A percentile compares a stretch with the other conserved stretches of the same genome.
phyloP scores from a whole-genome alignment of 805 yeast genomes.

The Sugiyamaella mastotermitis region DNA sequence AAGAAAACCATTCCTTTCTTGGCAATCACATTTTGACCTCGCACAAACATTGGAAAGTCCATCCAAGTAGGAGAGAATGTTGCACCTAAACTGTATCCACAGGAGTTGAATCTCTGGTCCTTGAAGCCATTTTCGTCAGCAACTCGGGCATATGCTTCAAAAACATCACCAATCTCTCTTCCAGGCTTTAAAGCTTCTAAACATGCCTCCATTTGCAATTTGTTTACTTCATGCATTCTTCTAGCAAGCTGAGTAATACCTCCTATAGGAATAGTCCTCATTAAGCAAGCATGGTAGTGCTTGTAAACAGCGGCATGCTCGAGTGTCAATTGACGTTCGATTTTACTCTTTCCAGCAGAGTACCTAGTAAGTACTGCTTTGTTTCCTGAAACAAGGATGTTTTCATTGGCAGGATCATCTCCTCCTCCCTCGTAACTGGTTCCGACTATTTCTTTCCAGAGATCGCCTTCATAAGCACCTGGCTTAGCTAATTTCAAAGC shows the following conservation, averaged over 20 bases:
- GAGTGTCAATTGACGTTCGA: too few relatives aligned
- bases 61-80: slow-evolving; percentile 12
- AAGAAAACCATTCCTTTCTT: slow-evolving; percentile 10
- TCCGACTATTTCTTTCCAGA: too few relatives aligned
- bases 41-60: slow-evolving; percentile 12
- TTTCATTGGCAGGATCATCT: too few relatives aligned
- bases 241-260: slow-evolving; percentile 10
- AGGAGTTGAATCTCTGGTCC: slow-evolving; percentile 11
- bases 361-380: too few relatives aligned
- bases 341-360: too few relatives aligned
- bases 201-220: slow-evolving; percentile 8
- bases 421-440: too few relatives aligned
- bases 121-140: slow-evolving; percentile 10
- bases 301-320: too few relatives aligned
- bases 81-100: slow-evolving; percentile 10
- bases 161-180: slow-evolving; percentile 7
- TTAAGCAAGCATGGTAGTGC: slow-evolving; percentile 10
- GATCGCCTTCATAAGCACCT: too few relatives aligned
- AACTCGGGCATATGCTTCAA: slow-evolving; percentile 10
- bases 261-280: slow-evolving; percentile 11
- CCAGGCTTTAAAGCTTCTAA: slow-evolving; percentile 10
- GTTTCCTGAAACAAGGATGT: too few relatives aligned
- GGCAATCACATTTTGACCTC: slow-evolving; percentile 11
- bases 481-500: too few relatives aligned
- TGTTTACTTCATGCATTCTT: slow-evolving; percentile 10